A percentile compares a stretch with the other conserved stretches of the same genome.
These are phyloP conservation scores for Mortierella sp. DNA, from an alignment of 371 early-diverging fungal genomes.

Conservation along the genomic window DNA sequence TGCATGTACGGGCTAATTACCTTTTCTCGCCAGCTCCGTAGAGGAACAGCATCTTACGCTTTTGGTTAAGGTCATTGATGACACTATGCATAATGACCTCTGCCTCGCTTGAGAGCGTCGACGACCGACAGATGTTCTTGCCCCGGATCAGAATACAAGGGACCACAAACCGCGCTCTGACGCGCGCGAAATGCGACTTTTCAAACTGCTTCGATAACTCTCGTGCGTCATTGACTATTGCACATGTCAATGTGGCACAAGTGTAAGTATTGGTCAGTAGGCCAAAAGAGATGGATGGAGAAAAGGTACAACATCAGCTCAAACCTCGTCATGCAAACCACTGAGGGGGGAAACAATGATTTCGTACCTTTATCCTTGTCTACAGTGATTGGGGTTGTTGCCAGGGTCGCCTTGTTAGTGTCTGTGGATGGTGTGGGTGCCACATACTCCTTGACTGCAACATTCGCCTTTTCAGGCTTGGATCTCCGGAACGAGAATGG, in stretches of 20 bases:
- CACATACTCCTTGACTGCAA: slow-evolving; percentile 44
- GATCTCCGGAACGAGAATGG: slow-evolving; percentile 52
- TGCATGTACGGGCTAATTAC: slow-evolving; percentile 4
- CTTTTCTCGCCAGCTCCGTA: slow-evolving; percentile 49
- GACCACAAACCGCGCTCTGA: slow-evolving; percentile 49
- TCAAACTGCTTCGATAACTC: slow-evolving; percentile 51
- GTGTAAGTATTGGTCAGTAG: neutral
- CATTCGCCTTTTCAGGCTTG: slow-evolving; percentile 35
- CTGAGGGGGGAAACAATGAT: neutral
- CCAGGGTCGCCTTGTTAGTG: slow-evolving; percentile 9
- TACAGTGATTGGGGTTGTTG: slow-evolving; percentile 6
- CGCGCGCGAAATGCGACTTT: slow-evolving; percentile 53
- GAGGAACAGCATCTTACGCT: slow-evolving; percentile 46
- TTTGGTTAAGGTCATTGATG: slow-evolving; percentile 46
- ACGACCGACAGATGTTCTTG: slow-evolving; percentile 50
- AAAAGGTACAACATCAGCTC: neutral
- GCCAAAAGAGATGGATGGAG: neutral
- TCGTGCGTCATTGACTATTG: slow-evolving; percentile 44
- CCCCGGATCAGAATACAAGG: slow-evolving; percentile 51
- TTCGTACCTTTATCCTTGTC: slow-evolving; percentile 50
- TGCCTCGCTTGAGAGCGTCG: slow-evolving; percentile 47
- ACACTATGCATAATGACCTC: slow-evolving; percentile 52
- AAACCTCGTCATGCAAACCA: no score
- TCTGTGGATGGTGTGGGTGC: slow-evolving; percentile 8
- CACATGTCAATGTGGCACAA: slow-evolving; percentile 2